phyloP scores from a whole-genome alignment of 495 filamentous ascomycete genomes.

The Daldinia caldariorum region DNA sequence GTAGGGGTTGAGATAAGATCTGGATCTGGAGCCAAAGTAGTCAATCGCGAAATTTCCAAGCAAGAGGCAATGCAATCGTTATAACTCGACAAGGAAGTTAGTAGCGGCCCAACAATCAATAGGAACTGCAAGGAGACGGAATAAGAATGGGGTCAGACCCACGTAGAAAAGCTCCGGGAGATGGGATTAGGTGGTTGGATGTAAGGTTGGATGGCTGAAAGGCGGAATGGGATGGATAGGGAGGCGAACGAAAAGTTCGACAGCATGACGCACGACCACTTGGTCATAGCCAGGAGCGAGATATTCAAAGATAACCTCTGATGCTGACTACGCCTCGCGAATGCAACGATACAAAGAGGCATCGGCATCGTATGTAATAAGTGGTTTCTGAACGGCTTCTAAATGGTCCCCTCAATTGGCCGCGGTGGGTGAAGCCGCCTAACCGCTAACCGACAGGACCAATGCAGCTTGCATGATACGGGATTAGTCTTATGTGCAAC shows the following conservation, averaged over 20 bases:
- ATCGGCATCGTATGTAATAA: not conserved
- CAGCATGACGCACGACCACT: constrained; percentile 44
- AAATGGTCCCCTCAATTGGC: constrained; percentile 34
- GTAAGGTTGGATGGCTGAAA: not conserved
- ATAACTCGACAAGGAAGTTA: constrained; percentile 47
- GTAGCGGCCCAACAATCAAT: constrained; percentile 45
- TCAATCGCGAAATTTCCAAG: constrained; percentile 45
- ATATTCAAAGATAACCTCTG: constrained; percentile 16
- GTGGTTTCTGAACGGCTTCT: not conserved
- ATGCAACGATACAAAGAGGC: constrained; percentile 35
- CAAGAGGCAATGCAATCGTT: constrained; percentile 48
- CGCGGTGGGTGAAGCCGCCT: constrained; percentile 37
- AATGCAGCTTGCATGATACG: constrained; percentile 43
- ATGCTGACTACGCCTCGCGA: constrained; percentile 21
- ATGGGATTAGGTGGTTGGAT: constrained; percentile 7
- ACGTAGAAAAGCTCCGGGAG: constrained; percentile 29
- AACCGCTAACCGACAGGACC: constrained; percentile 40
- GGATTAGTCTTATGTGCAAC: constrained; percentile 51
- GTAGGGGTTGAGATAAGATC: constrained; percentile 40
- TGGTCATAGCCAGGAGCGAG: constrained; percentile 16
- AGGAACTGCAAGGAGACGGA: constrained; percentile 29
- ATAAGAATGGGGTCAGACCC: constrained; percentile 40
- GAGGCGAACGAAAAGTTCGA: constrained; percentile 29
- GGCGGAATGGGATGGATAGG: too few species aligned
- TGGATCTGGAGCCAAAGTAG: constrained; percentile 38